phyloP scores from a whole-genome alignment of 352 stramenopile genomes.

The Globisporangium cylindrosporum region DNA sequence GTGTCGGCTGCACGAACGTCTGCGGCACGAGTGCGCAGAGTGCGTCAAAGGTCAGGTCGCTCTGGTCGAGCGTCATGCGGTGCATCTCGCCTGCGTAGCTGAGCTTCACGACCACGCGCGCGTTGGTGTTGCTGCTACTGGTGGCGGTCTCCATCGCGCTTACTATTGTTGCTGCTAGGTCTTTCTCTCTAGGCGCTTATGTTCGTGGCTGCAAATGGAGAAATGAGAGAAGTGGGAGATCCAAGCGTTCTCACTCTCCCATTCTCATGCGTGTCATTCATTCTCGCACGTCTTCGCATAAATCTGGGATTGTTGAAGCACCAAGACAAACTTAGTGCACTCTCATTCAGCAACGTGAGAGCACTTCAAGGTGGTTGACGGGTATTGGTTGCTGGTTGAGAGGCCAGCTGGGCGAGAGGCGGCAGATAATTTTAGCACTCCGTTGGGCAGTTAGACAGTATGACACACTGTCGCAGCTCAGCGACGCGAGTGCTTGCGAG shows the following conservation, averaged over 20 bases:
- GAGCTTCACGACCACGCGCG: constrained; percentile 50
- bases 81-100: constrained; percentile 49
- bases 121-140: neutral
- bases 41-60: constrained; percentile 41
- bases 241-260: neutral
- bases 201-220: neutral
- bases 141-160: neutral
- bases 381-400: neutral
- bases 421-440: neutral
- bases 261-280: neutral
- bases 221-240: neutral
- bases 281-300: neutral
- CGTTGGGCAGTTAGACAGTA: neutral
- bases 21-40: constrained; percentile 39
- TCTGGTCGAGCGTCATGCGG: constrained; percentile 30
- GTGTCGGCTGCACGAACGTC: constrained; percentile 30
- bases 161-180: neutral
- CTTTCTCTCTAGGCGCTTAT: neutral
- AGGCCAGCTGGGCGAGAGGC: neutral
- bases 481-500: no score
- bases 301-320: constrained; percentile 1
- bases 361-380: neutral
- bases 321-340: neutral
- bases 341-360: neutral
- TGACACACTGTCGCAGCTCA: neutral